Percentiles rank a stretch among this genome's conserved stretches.
Evolutionary conservation across 1,284 basidiomycete genomes (phyloP).

Genomic region (Fomitopsis palustris): DNA sequence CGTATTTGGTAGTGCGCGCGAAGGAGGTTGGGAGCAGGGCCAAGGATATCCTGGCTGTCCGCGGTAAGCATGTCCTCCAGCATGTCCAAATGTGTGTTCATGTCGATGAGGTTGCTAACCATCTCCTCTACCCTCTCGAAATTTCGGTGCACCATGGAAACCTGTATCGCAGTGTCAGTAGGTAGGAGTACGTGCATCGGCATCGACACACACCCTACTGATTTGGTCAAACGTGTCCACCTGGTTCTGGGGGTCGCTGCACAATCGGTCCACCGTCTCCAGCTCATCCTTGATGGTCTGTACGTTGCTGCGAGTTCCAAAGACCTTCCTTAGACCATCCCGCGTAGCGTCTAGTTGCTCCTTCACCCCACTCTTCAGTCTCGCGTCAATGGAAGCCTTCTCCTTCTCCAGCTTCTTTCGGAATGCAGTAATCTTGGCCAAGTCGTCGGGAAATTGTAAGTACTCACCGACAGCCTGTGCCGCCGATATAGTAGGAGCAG

Average conservation of each 20-base stretch:
- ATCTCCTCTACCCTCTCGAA: conserved; percentile 95
- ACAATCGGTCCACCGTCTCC: conserved; percentile 80
- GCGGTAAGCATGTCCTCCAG: conserved; percentile 77
- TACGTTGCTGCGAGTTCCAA: conserved; percentile 80
- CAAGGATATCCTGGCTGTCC: conserved; percentile 74
- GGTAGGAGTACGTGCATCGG: neutral
- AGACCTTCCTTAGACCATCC: conserved; percentile 84
- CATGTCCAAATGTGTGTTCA: conserved; percentile 81
- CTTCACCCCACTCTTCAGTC: conserved; percentile 90
- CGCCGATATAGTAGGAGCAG: conserved; percentile 53
- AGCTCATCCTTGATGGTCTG: conserved; percentile 92
- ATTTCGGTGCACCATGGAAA: conserved; percentile 94
- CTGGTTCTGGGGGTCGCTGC: conserved; percentile 66
- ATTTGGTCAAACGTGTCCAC: conserved; percentile 91
- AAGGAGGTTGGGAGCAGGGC: conserved; percentile 85
- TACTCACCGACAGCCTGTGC: conserved; percentile 84
- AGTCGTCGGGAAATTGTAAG: conserved; percentile 91
- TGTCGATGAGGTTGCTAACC: conserved; percentile 87
- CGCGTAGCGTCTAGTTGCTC: conserved; percentile 92
- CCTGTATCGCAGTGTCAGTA: conserved; percentile 41
- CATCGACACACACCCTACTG: conserved; percentile 61
- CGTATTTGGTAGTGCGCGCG: conserved; percentile 88
- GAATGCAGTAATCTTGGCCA: conserved; percentile 85
- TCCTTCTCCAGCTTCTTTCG: conserved; percentile 96
- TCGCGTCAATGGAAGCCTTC: conserved; percentile 91